Evolutionary conservation across 2,329 filamentous ascomycete species (phyloP).

Genomic region (Fusarium neocosmosporiellum): DNA sequence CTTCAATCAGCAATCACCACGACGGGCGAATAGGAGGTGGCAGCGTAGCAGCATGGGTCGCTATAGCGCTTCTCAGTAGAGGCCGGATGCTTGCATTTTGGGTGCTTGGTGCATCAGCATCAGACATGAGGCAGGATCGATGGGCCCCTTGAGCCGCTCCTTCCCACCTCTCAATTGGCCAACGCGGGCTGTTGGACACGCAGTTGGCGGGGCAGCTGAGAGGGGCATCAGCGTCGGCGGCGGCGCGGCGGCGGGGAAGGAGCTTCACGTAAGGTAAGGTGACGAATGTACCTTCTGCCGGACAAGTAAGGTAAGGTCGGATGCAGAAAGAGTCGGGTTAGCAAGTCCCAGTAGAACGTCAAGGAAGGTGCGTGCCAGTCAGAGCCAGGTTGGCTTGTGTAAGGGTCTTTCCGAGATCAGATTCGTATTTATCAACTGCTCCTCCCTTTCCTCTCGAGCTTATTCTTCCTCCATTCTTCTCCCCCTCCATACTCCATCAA

Average conservation of each 20-base stretch:
- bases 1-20: not conserved
- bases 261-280: slow-evolving; percentile 35
- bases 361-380: slow-evolving; percentile 22
- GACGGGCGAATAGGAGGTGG: slow-evolving; percentile 38
- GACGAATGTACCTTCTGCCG: not conserved
- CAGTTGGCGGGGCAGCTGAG: slow-evolving; percentile 44
- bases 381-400: slow-evolving; percentile 3
- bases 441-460: slow-evolving; percentile 22
- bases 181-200: slow-evolving; percentile 26
- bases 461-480: slow-evolving; percentile 24
- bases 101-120: slow-evolving; percentile 33
- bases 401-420: slow-evolving; percentile 35
- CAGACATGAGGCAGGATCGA: slow-evolving; percentile 30
- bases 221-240: slow-evolving; percentile 37
- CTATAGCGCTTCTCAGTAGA: slow-evolving; percentile 26
- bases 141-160: slow-evolving; percentile 17
- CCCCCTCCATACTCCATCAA: slow-evolving; percentile 18
- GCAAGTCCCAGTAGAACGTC: slow-evolving; percentile 10
- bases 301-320: slow-evolving; percentile 30
- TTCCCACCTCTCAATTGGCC: slow-evolving; percentile 25
- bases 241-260: slow-evolving; percentile 30
- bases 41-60: slow-evolving; percentile 36
- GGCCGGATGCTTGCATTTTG: not conserved
- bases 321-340: slow-evolving; percentile 18
- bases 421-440: slow-evolving; percentile 37